Evolutionary conservation across 2,329 filamentous ascomycete species (phyloP).

Genomic region (Alternaria dauci): DNA sequence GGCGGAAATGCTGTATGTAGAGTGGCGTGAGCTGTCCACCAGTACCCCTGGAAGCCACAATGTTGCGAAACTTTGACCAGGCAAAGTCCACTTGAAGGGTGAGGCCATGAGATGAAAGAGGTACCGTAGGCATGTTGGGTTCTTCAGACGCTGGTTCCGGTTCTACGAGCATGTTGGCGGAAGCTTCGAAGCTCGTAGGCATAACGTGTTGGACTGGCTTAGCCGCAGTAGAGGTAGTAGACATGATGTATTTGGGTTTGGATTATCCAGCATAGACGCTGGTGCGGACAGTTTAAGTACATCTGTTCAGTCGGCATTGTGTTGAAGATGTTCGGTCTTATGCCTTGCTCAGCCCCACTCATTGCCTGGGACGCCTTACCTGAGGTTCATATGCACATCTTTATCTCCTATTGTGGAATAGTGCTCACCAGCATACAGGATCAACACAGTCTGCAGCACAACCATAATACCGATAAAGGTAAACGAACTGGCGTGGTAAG

Average conservation of each 20-base stretch:
- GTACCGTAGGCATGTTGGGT: not conserved
- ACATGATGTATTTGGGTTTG: not conserved
- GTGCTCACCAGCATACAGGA: not conserved
- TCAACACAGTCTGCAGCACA: not conserved
- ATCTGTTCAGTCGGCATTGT: not conserved
- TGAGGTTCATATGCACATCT: not conserved
- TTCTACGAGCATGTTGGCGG: not conserved
- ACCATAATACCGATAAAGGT: not conserved
- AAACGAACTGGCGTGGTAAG: not conserved
- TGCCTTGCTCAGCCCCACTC: constrained; percentile 8
- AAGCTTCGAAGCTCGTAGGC: not conserved
- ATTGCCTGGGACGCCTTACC: not conserved
- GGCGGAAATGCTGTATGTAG: constrained; percentile 32
- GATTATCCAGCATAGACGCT: not conserved
- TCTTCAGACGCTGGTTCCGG: not conserved
- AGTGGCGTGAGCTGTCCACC: constrained; percentile 16
- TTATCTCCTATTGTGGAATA: not conserved
- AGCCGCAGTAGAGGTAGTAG: not conserved
- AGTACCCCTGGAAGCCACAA: constrained; percentile 21
- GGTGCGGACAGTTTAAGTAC: not conserved
- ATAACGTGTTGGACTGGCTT: not conserved
- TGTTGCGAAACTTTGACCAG: constrained; percentile 33
- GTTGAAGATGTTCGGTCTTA: not conserved
- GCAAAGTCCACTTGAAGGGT: constrained; percentile 29
- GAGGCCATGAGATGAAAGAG: constrained; percentile 7